A percentile compares a stretch with the other conserved stretches of the same genome.
These are phyloP conservation scores for Craterostigma plantagineum DNA, from an alignment of 257 asterid genomes.

Conservation along the genomic window DNA sequence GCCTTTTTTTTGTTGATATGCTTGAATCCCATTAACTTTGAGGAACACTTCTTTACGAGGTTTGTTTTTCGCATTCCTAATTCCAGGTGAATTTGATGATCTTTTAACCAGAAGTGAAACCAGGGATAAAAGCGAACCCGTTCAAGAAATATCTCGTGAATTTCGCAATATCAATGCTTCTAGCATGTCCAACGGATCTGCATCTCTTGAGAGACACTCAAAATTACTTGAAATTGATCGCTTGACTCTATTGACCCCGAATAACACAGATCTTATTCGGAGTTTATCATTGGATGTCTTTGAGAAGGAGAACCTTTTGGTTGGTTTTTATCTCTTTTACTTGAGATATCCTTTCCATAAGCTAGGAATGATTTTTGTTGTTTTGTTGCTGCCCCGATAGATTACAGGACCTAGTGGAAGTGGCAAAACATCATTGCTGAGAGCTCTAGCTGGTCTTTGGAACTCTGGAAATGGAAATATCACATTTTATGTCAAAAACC, in stretches of 20 bases:
- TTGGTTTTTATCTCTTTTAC: conserved; percentile 15
- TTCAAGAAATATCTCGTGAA: conserved; percentile 35
- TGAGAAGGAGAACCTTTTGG: conserved; percentile 67
- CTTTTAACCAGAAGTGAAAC: conserved; percentile 31
- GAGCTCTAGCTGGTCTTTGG: conserved; percentile 92
- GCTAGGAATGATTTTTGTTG: conserved; percentile 9
- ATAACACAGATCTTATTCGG: conserved; percentile 43
- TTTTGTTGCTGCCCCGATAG: conserved; percentile 35
- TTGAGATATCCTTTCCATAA: conserved; percentile 2
- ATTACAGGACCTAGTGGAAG: conserved; percentile 94
- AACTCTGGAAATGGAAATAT: conserved; percentile 59
- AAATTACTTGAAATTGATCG: conserved; percentile 38
- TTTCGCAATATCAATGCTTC: conserved; percentile 15
- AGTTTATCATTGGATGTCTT: conserved; percentile 55
- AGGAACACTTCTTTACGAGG: neutral
- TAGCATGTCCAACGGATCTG: conserved; percentile 34
- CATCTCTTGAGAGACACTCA: conserved; percentile 14
- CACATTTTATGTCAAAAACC: conserved; percentile 29
- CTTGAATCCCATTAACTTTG: neutral
- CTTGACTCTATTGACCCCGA: conserved; percentile 68
- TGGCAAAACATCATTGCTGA: conserved; percentile 79
- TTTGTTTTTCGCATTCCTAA: conserved; percentile 8
- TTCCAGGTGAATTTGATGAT: conserved; percentile 87
- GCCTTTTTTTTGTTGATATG: neutral
- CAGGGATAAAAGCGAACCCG: conserved; percentile 14